phyloP scores from a whole-genome alignment of 1,284 basidiomycete species.

The Moesziomyces antarcticus region DNA sequence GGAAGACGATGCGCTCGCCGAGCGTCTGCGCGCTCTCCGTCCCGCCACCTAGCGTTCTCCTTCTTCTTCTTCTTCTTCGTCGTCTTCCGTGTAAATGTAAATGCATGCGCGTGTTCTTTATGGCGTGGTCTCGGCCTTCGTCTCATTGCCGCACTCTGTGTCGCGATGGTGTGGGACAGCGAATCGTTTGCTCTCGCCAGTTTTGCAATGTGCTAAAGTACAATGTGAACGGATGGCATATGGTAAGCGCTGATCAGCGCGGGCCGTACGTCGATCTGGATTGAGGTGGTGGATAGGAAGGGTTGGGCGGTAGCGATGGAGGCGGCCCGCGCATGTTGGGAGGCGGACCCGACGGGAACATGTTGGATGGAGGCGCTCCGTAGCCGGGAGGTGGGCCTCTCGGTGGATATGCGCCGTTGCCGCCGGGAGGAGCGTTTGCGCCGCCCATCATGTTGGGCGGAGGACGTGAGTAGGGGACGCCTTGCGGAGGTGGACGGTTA shows the following conservation, averaged over 20 bases:
- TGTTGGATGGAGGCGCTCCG: constrained; percentile 19
- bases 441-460: constrained; percentile 39
- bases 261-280: constrained; percentile 26
- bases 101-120: neutral
- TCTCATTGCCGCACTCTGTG: too few relatives aligned
- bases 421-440: constrained; percentile 8
- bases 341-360: constrained; percentile 24
- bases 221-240: constrained; percentile 5
- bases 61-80: neutral
- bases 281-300: constrained; percentile 20
- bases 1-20: constrained; percentile 79
- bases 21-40: constrained; percentile 69
- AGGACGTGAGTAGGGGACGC: constrained; percentile 31
- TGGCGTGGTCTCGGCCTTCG: too few relatives aligned
- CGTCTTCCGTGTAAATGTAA: too few relatives aligned
- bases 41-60: constrained; percentile 50
- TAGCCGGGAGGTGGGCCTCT: constrained; percentile 45
- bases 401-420: constrained; percentile 22
- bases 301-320: constrained; percentile 14
- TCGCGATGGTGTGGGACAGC: too few relatives aligned
- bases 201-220: constrained; percentile 30
- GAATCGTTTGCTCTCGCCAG: constrained; percentile 41
- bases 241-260: constrained; percentile 8
- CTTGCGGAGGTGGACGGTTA: constrained; percentile 32
- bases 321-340: constrained; percentile 39